These are phyloP conservation scores for Excoecaria agallocha DNA, from an alignment of 345 rosid species.

Conservation along the genomic window DNA sequence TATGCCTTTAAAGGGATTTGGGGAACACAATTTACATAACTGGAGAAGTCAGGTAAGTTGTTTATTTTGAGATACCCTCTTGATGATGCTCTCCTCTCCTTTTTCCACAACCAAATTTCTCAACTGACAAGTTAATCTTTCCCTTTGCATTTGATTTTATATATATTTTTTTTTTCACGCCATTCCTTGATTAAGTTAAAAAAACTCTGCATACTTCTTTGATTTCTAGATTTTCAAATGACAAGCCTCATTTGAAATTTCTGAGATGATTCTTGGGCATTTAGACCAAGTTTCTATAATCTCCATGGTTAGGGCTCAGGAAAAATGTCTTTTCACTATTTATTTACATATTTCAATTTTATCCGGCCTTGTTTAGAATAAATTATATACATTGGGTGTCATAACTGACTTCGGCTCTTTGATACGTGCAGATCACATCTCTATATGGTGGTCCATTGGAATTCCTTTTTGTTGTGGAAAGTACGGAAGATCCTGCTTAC, in stretches of 20 bases:
- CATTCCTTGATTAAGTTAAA: neutral
- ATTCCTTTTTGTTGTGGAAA: slow-evolving; percentile 87
- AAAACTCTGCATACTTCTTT: neutral
- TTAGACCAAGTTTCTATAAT: neutral
- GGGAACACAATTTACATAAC: slow-evolving; percentile 91
- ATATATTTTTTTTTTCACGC: neutral
- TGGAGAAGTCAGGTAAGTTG: slow-evolving; percentile 90
- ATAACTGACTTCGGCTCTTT: slow-evolving; percentile 10
- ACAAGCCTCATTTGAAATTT: neutral
- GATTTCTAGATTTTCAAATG: neutral
- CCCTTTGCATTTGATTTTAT: neutral
- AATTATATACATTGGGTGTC: neutral
- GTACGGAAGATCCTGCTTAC: slow-evolving; percentile 93
- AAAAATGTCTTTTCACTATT: neutral
- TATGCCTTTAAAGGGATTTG: slow-evolving; percentile 96
- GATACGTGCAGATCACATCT: slow-evolving; percentile 72
- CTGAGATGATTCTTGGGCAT: slow-evolving; percentile 10
- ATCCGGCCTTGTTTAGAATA: neutral
- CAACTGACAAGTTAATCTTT: neutral
- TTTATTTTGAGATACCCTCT: neutral
- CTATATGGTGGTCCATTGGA: slow-evolving; percentile 97
- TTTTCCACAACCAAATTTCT: neutral
- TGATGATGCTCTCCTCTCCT: neutral
- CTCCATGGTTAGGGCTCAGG: neutral
- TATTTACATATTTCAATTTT: neutral